Percentiles rank a stretch among this genome's conserved stretches.
phyloP scores from a whole-genome alignment of 352 stramenopile genomes.

The Phytophthora sansomeana region DNA sequence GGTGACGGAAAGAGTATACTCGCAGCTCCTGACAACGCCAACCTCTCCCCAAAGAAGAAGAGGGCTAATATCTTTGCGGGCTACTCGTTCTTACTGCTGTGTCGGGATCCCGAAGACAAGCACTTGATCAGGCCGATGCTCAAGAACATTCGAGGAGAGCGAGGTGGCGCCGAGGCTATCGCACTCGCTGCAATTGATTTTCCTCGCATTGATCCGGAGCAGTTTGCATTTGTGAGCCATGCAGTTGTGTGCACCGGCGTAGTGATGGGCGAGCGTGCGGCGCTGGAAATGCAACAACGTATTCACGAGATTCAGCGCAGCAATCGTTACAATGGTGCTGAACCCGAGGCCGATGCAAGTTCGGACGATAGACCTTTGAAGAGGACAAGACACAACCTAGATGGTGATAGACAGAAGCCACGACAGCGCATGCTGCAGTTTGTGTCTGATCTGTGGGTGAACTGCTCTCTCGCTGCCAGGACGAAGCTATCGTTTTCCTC shows the following conservation, averaged over 20 bases:
- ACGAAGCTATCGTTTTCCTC: slow-evolving; percentile 57
- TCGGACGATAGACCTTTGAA: slow-evolving; percentile 13
- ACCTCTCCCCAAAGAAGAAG: slow-evolving; percentile 3
- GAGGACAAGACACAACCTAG: slow-evolving; percentile 21
- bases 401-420: slow-evolving; percentile 4
- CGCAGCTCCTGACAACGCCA: background rate
- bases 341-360: slow-evolving; percentile 2
- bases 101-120: slow-evolving; percentile 53
- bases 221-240: slow-evolving; percentile 77
- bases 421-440: slow-evolving; percentile 51
- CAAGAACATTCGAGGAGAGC: slow-evolving; percentile 40
- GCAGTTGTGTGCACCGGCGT: slow-evolving; percentile 69
- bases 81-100: slow-evolving; percentile 71
- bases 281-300: slow-evolving; percentile 37
- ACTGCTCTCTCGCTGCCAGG: slow-evolving; percentile 62
- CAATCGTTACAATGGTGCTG: background rate
- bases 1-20: slow-evolving; percentile 24
- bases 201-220: slow-evolving; percentile 47
- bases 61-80: slow-evolving; percentile 44
- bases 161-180: slow-evolving; percentile 49
- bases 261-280: slow-evolving; percentile 38
- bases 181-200: slow-evolving; percentile 61
- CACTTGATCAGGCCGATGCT: slow-evolving; percentile 51
- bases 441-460: slow-evolving; percentile 79
- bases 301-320: slow-evolving; percentile 39